Conservation (phyloP, 257 asterid species). For the Nicotiana paniculata region DNA sequence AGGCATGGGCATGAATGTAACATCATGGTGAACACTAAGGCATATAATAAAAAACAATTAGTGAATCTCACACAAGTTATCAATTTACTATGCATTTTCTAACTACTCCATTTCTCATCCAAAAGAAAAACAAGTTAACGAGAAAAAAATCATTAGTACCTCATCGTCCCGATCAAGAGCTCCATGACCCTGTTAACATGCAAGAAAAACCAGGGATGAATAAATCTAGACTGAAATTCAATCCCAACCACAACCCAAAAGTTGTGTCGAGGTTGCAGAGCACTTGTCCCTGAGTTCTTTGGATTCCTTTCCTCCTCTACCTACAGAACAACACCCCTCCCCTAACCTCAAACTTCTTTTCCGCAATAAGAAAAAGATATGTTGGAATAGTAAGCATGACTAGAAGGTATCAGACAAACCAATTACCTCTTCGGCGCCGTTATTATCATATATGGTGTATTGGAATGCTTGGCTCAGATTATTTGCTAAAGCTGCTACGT, state of each 20-base stretch:
- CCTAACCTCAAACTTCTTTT: neutral
- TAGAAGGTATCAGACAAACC: neutral
- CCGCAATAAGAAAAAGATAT: neutral
- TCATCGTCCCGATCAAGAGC: constrained; percentile 81
- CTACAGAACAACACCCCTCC: neutral
- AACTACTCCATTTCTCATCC: neutral
- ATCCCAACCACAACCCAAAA: neutral
- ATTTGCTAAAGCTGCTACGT: constrained; percentile 82
- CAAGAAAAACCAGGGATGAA: neutral
- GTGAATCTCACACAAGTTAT: neutral
- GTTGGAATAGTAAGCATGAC: neutral
- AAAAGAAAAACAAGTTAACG: neutral
- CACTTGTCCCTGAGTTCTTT: neutral
- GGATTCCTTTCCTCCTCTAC: neutral
- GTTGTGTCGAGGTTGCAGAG: neutral
- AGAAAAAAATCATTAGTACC: constrained; percentile 34
- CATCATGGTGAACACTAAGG: neutral
- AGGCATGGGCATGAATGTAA: neutral
- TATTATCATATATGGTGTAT: constrained; percentile 73
- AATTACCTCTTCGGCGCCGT: constrained; percentile 62
- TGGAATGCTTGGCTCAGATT: constrained; percentile 86
- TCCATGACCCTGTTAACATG: constrained; percentile 66
- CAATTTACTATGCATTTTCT: neutral
- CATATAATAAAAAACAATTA: neutral
- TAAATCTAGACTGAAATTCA: neutral